Evolutionary conservation across 768 basidiomycete species (phyloP).

Genomic region (Candolleomyces eurysporus): DNA sequence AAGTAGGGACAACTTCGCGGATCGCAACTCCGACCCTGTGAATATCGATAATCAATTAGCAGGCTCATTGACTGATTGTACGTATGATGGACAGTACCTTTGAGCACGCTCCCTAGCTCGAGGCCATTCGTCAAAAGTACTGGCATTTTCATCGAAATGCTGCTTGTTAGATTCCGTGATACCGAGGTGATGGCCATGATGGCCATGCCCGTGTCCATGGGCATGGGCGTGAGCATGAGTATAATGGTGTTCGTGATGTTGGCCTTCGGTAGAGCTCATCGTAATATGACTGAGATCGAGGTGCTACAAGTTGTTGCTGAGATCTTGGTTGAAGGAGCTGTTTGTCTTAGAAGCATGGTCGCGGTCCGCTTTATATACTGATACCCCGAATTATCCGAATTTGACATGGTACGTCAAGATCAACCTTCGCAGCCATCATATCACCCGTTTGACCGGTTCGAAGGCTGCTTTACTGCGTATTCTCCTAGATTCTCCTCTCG

Average conservation of each 20-base stretch:
- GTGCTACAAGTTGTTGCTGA: too few species aligned
- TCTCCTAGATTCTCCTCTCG: too few species aligned
- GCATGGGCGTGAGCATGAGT: neutral
- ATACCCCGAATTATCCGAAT: too few species aligned
- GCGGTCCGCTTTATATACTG: too few species aligned
- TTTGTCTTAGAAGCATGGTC: too few species aligned
- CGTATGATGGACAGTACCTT: constrained; percentile 4
- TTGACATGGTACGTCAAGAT: too few species aligned
- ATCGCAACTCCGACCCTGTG: constrained; percentile 27
- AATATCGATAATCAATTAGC: neutral
- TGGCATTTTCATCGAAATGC: constrained; percentile 2
- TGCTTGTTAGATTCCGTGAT: constrained; percentile 6
- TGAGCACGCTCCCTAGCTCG: constrained; percentile 12
- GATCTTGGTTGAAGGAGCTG: too few species aligned
- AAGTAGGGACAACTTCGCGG: constrained; percentile 30
- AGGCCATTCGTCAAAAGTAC: constrained; percentile 10
- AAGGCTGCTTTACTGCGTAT: too few species aligned
- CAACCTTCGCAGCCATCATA: too few species aligned
- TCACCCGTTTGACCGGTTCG: too few species aligned
- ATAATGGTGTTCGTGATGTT: neutral
- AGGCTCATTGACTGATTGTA: neutral
- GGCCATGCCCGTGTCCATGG: neutral
- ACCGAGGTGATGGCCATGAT: neutral
- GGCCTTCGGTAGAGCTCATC: too few species aligned
- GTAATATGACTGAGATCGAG: too few species aligned